Evolutionary conservation across 345 rosid genomes (phyloP).

Genomic region (Syzygium aromaticum): DNA sequence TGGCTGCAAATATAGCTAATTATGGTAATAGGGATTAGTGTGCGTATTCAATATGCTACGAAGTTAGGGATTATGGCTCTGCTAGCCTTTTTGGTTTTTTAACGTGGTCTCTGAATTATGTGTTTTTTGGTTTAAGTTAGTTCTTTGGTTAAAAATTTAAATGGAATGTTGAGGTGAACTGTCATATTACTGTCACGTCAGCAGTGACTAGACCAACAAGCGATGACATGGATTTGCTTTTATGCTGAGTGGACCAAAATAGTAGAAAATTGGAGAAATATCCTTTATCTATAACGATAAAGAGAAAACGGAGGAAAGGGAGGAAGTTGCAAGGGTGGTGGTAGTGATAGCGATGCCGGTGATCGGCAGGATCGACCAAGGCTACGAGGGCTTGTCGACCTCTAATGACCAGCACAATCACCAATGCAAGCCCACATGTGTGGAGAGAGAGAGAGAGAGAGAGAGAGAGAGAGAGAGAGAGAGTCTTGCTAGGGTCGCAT

Average conservation of each 20-base stretch:
- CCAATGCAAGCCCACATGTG: neutral
- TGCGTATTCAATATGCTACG: neutral
- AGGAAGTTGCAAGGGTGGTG: neutral
- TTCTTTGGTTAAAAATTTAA: neutral
- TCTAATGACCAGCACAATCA: neutral
- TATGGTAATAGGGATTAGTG: neutral
- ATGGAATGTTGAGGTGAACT: neutral
- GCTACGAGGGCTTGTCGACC: neutral
- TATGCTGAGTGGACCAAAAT: neutral
- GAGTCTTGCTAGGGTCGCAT: neutral
- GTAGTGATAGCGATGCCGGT: too few species aligned
- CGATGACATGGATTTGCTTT: neutral
- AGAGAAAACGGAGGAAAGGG: neutral
- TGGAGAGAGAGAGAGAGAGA: too few species aligned
- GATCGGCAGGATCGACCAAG: neutral
- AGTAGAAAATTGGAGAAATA: neutral
- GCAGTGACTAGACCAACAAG: neutral
- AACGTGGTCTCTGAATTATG: neutral
- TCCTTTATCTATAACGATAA: neutral
- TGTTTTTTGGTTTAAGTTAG: neutral
- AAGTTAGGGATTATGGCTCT: neutral
- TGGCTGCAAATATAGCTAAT: neutral
- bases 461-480: too few species aligned
- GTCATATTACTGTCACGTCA: neutral
- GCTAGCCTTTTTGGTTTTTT: neutral